Evolutionary conservation across 1,284 basidiomycete genomes (phyloP).

Genomic region (Farysia itapuensis): DNA sequence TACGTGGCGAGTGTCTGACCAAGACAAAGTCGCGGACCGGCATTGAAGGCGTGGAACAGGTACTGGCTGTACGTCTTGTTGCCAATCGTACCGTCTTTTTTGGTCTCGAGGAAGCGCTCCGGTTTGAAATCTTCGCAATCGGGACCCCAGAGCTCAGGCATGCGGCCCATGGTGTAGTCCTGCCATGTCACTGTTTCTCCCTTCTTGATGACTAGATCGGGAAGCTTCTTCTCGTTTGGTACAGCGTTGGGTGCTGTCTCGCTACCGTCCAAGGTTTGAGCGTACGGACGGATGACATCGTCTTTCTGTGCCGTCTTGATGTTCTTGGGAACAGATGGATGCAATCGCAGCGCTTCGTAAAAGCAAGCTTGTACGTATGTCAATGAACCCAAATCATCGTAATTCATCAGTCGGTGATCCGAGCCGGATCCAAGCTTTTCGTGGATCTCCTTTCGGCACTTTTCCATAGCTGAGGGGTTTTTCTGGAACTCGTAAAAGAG

Average conservation of each 20-base stretch:
- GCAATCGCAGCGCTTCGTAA: conserved; percentile 44
- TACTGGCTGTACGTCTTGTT: conserved; percentile 62
- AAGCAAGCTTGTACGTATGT: conserved; percentile 45
- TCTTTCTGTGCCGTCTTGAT: conserved; percentile 36
- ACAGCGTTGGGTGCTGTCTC: conserved; percentile 28
- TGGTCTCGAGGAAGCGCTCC: conserved; percentile 52
- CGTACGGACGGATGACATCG: conserved; percentile 44
- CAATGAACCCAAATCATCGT: conserved; percentile 39
- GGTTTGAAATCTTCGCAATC: conserved; percentile 57
- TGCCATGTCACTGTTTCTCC: conserved; percentile 38
- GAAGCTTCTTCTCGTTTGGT: conserved; percentile 17
- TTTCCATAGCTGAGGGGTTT: conserved; percentile 20
- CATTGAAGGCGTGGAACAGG: conserved; percentile 58
- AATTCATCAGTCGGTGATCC: conserved; percentile 21
- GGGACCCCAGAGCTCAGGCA: conserved; percentile 50
- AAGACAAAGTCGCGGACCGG: conserved; percentile 56
- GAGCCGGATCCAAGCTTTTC: conserved; percentile 29
- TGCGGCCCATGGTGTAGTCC: conserved; percentile 46
- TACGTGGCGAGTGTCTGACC: conserved; percentile 54
- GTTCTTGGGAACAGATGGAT: conserved; percentile 53
- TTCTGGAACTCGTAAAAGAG: conserved; percentile 41
- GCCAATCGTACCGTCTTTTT: conserved; percentile 53
- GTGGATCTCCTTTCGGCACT: conserved; percentile 33
- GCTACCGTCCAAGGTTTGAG: conserved; percentile 13
- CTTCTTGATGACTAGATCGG: conserved; percentile 36